Evolutionary conservation across 139 green algal species (phyloP), one percentile per base, ranked within the genome.

Genomic region (Spirogloea muscicola): DNA sequence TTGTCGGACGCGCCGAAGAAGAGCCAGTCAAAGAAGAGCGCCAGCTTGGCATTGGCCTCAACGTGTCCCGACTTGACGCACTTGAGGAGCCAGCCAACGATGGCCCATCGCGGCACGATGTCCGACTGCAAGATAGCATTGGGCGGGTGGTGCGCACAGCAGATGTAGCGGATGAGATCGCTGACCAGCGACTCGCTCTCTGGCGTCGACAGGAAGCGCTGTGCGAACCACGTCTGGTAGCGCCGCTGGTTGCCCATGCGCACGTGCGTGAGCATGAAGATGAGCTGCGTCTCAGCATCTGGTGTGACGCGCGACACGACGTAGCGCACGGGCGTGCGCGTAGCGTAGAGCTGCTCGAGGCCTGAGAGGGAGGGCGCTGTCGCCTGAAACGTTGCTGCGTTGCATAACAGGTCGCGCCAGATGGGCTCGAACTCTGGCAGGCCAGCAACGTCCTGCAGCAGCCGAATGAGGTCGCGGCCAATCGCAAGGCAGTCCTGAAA

Each of bases 81-180:
- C 65, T 84, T 83, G n/a, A 84, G 75, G 5, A 84, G 77, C 77
- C 77, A 84, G 4, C 77, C 77, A 5, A 84, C 25, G 10, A 84
- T 42, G 3, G 62, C 71, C 77, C 77, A 83, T 6, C 72, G 27
- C 18, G 76, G 72, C 9, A 83, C 52, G 4, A 79, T 40, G 49
- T 83, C 72, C 16, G 76, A 80, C 51, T 72, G 49, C 38, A 82
- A 42, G 38, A 77, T 66, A 16, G 76, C 58, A 46, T 84, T 84
- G n/a, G 77, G 42, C 27, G 77, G 77, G 43, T 84, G 77, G 48
- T 63, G 37, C 7, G 5, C 38, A 59, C 71, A 76, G 44, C 73
- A 83, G 71, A 82, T 74, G 58, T 64, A 84, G 27, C 77, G 58
- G 16, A 84, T 66, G 33, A 84, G 60, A 36, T 83, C 72, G 2